Evolutionary conservation across 1,284 basidiomycete species (phyloP).

Genomic region (Trametes versicolor): DNA sequence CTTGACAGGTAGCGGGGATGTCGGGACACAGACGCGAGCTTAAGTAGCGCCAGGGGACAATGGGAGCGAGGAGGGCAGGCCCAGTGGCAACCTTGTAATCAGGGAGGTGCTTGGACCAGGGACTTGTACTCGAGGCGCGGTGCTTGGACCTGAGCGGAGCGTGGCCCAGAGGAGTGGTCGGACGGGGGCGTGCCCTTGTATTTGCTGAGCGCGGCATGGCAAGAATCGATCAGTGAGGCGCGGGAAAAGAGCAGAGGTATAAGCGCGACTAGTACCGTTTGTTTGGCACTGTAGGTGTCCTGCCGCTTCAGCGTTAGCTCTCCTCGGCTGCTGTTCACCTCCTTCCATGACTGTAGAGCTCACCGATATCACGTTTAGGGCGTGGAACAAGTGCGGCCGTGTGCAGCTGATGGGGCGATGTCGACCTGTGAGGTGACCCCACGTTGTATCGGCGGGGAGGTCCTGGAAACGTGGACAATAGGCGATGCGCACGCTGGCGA

Average conservation of each 20-base stretch:
- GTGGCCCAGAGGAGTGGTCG: not conserved
- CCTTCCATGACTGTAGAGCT: conserved; percentile 15
- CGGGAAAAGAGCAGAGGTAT: conserved; percentile 20
- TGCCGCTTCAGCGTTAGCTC: conserved; percentile 21
- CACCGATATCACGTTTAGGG: conserved; percentile 1
- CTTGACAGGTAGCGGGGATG: conserved; percentile 2
- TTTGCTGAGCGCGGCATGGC: conserved; percentile 23
- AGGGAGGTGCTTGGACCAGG: not conserved
- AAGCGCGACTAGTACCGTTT: conserved; percentile 27
- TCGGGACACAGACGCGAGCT: conserved; percentile 8
- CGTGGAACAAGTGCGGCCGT: not conserved
- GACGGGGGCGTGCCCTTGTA: conserved; percentile 13
- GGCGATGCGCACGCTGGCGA: conserved; percentile 6
- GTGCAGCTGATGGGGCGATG: not conserved
- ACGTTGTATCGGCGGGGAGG: conserved; percentile 14
- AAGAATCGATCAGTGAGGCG: conserved; percentile 23
- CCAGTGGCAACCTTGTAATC: conserved; percentile 15
- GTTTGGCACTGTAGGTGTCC: conserved; percentile 35
- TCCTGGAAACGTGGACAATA: conserved; percentile 22
- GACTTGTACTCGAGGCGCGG: conserved; percentile 19
- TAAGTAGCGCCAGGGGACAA: conserved; percentile 9
- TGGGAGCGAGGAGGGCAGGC: not conserved
- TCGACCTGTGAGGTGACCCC: conserved; percentile 2
- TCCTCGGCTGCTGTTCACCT: not conserved
- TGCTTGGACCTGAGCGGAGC: not conserved